Evolutionary conservation across 768 basidiomycete genomes (phyloP).

Genomic region (Russula abietina): DNA sequence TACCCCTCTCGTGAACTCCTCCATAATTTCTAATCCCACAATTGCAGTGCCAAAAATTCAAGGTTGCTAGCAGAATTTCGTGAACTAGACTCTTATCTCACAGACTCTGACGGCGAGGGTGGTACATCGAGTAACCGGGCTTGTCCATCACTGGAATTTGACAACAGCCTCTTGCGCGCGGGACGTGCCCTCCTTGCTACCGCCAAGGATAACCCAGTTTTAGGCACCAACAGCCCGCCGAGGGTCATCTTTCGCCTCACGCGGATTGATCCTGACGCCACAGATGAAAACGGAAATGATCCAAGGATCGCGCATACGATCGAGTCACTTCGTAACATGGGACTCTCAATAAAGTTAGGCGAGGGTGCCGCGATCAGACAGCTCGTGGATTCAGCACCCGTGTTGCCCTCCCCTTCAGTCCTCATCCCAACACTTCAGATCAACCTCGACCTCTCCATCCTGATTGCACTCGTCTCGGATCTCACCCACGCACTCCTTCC

Average conservation of each 20-base stretch:
- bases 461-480: slow-evolving; percentile 81
- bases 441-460: slow-evolving; percentile 77
- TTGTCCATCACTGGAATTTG: slow-evolving; percentile 45
- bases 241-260: slow-evolving; percentile 60
- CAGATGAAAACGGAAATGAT: slow-evolving; percentile 35
- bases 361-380: slow-evolving; percentile 37
- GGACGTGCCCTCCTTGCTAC: slow-evolving; percentile 62
- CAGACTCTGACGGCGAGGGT: slow-evolving; percentile 47
- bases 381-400: slow-evolving; percentile 2
- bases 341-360: slow-evolving; percentile 61
- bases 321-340: slow-evolving; percentile 49
- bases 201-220: slow-evolving; percentile 49
- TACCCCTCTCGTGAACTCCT: slow-evolving; percentile 8
- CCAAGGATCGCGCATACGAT: slow-evolving; percentile 59
- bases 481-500: slow-evolving; percentile 72
- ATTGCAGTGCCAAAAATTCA: slow-evolving; percentile 62
- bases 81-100: slow-evolving; percentile 78
- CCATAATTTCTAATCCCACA: slow-evolving; percentile 4
- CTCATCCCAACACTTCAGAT: slow-evolving; percentile 52
- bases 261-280: slow-evolving; percentile 47
- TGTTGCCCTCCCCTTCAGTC: slow-evolving; percentile 7
- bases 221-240: slow-evolving; percentile 36
- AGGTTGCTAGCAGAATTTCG: slow-evolving; percentile 74
- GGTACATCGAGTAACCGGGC: slow-evolving; percentile 8
- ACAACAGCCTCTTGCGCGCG: slow-evolving; percentile 70